Conservation (phyloP, 768 basidiomycete species). For the Mycena floridula region DNA sequence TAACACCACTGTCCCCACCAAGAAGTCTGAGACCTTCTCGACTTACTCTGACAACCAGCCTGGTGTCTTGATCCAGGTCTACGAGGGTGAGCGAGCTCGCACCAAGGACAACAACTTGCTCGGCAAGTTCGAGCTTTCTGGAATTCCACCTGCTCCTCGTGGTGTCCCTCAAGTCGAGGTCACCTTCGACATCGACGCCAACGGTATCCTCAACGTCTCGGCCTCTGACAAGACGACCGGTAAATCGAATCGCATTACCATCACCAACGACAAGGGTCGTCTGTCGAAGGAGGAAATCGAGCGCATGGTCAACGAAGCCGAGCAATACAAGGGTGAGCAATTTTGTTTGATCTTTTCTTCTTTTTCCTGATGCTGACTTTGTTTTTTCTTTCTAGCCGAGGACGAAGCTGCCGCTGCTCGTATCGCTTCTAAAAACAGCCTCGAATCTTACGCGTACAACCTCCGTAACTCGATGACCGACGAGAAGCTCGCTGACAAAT, state of each 20-base stretch:
- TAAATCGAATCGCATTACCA: constrained; percentile 90
- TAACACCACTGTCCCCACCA: constrained; percentile 97
- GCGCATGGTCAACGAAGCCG: constrained; percentile 93
- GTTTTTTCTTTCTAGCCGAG: constrained; percentile 47
- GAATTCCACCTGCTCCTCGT: constrained; percentile 94
- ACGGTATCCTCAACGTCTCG: constrained; percentile 93
- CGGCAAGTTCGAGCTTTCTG: constrained; percentile 96
- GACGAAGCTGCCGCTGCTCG: constrained; percentile 82
- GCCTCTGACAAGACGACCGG: constrained; percentile 96
- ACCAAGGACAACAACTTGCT: constrained; percentile 99
- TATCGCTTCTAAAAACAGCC: constrained; percentile 81
- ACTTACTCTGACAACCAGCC: constrained; percentile 99
- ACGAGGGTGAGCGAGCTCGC: constrained; percentile 96
- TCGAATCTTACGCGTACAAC: constrained; percentile 95
- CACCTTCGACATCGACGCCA: constrained; percentile 96
- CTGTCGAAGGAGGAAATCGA: constrained; percentile 97
- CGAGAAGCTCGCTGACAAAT: constrained; percentile 83
- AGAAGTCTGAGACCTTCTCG: constrained; percentile 98
- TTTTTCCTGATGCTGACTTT: constrained; percentile 1
- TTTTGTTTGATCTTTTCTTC: no score
- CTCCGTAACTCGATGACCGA: constrained; percentile 84
- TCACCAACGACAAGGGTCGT: constrained; percentile 96
- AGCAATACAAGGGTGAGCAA: constrained; percentile 78
- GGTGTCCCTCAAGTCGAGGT: constrained; percentile 98
- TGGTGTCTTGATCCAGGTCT: constrained; percentile 96